These are phyloP conservation scores for Didymella keratinophila DNA, from an alignment of 2,329 filamentous ascomycete species.

Conservation along the genomic window DNA sequence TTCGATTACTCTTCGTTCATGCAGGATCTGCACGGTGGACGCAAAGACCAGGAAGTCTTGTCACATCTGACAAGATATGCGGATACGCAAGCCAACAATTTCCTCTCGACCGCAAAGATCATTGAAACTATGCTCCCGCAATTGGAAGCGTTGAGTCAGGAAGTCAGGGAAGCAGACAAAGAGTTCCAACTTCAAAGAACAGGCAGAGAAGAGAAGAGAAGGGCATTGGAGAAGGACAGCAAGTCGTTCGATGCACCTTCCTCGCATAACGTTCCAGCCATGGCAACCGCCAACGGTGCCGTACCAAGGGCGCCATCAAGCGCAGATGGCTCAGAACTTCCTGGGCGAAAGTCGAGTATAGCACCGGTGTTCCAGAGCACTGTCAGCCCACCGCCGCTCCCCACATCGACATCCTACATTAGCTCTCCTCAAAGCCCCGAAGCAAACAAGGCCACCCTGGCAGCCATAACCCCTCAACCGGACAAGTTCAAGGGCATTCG, in stretches of 20 bases:
- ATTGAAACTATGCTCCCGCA: slow-evolving; percentile 88
- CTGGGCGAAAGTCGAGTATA: slow-evolving; percentile 44
- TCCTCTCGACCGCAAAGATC: slow-evolving; percentile 82
- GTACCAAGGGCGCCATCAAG: slow-evolving; percentile 30
- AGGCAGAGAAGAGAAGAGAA: slow-evolving; percentile 94
- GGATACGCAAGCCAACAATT: slow-evolving; percentile 84
- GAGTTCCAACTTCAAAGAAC: slow-evolving; percentile 94
- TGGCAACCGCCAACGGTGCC: slow-evolving; percentile 36
- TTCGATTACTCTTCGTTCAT: slow-evolving; percentile 99
- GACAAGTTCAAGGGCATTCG: slow-evolving; percentile 88
- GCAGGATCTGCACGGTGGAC: slow-evolving; percentile 98
- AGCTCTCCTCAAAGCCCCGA: slow-evolving; percentile 43
- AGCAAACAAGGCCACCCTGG: slow-evolving; percentile 33
- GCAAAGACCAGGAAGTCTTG: slow-evolving; percentile 95
- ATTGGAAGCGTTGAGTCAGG: slow-evolving; percentile 83
- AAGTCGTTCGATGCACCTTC: slow-evolving; percentile 51
- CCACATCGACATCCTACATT: slow-evolving; percentile 35
- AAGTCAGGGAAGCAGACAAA: slow-evolving; percentile 94
- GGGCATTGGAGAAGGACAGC: slow-evolving; percentile 87
- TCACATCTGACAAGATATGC: slow-evolving; percentile 95
- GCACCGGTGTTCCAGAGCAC: slow-evolving; percentile 48
- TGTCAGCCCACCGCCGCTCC: slow-evolving; percentile 39
- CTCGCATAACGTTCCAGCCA: slow-evolving; percentile 30
- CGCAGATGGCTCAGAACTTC: slow-evolving; percentile 35
- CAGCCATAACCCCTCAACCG: slow-evolving; percentile 47